phyloP scores from a whole-genome alignment of 2,329 filamentous ascomycete species.

The Neurospora sp. region DNA sequence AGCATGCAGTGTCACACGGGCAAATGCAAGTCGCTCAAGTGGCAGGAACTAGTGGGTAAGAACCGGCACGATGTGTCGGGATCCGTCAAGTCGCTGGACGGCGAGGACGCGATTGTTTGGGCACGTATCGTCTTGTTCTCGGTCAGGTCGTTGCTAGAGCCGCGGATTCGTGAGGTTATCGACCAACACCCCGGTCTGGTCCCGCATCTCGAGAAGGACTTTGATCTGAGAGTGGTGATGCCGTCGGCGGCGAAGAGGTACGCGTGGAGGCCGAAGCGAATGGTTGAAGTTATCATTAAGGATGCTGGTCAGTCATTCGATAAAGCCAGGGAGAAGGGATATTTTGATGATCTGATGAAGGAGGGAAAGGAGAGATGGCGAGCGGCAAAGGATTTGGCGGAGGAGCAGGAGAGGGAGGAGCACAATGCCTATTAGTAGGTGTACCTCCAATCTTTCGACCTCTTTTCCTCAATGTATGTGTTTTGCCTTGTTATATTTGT shows the following conservation, averaged over 20 bases:
- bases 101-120: neutral
- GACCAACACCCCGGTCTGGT: neutral
- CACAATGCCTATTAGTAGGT: neutral
- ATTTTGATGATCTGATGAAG: neutral
- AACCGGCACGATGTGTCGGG: neutral
- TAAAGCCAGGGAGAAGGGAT: neutral
- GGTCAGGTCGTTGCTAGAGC: neutral
- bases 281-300: neutral
- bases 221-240: neutral
- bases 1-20: neutral
- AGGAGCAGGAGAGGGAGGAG: neutral
- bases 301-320: neutral
- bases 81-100: neutral
- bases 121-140: neutral
- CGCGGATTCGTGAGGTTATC: neutral
- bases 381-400: neutral
- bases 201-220: neutral
- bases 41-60: conserved; percentile 21
- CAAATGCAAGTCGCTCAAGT: conserved; percentile 31
- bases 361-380: neutral
- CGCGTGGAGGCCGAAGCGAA: neutral
- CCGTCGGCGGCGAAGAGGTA: neutral
- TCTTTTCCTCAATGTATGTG: neutral
- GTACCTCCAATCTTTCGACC: neutral
- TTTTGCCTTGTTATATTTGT: neutral